phyloP scores from a whole-genome alignment of 176 grass and related monocot species.

The Urochloa ruziziensis region DNA sequence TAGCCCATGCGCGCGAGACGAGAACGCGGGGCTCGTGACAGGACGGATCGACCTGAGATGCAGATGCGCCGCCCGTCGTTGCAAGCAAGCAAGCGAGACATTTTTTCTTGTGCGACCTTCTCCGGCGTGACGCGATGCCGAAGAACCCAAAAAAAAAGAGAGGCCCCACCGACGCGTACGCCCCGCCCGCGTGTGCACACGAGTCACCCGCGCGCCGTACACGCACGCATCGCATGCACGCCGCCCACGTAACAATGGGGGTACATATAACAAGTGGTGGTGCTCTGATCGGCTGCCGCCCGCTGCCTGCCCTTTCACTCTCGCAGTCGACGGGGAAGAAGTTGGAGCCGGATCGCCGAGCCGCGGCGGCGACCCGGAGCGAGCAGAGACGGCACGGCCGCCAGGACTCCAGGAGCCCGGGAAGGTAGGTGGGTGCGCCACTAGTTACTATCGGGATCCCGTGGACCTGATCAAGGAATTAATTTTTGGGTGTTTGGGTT shows the following conservation, averaged over 20 bases:
- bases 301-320: not conserved
- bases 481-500: not conserved
- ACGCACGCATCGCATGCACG: not conserved
- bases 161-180: not conserved
- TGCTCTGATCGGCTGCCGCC: constrained; percentile 4
- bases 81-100: not conserved
- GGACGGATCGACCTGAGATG: not conserved
- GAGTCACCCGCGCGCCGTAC: not conserved
- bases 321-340: not conserved
- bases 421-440: not conserved
- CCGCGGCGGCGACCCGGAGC: not conserved
- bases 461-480: not conserved
- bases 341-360: not conserved
- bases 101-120: not conserved
- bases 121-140: not conserved
- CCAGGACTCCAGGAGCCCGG: no score
- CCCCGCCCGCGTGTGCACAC: not conserved
- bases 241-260: not conserved
- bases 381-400: no score
- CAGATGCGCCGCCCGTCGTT: not conserved
- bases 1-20: not conserved
- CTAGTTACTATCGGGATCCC: not conserved
- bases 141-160: no score
- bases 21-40: not conserved
- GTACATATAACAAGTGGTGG: constrained; percentile 14